These are phyloP conservation scores for Exidia glandulosa DNA, from an alignment of 768 basidiomycete genomes.

Conservation along the genomic window DNA sequence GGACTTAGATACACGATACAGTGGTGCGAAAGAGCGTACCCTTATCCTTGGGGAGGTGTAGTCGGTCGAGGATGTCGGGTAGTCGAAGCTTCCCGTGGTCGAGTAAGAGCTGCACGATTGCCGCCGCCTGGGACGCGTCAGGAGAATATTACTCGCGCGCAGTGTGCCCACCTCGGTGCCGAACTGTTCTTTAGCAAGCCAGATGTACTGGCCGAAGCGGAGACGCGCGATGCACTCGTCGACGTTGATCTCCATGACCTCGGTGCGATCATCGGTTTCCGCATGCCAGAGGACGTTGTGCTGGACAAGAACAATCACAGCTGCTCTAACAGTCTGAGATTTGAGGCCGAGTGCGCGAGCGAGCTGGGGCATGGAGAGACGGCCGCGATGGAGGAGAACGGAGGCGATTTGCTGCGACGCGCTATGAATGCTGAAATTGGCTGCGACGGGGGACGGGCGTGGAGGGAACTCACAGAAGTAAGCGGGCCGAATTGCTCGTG, in stretches of 20 bases:
- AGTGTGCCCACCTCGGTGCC: slow-evolving; percentile 50
- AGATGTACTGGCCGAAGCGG: slow-evolving; percentile 75
- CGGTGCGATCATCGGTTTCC: slow-evolving; percentile 55
- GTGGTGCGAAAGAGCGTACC: slow-evolving; percentile 25
- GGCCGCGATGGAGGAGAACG: slow-evolving; percentile 68
- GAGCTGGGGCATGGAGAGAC: slow-evolving; percentile 60
- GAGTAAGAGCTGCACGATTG: slow-evolving; percentile 64
- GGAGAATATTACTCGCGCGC: not conserved
- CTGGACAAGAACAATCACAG: slow-evolving; percentile 75
- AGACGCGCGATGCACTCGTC: slow-evolving; percentile 74
- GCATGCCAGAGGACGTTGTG: slow-evolving; percentile 89
- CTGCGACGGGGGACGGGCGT: not conserved
- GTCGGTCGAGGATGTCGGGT: slow-evolving; percentile 42
- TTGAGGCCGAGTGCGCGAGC: slow-evolving; percentile 59
- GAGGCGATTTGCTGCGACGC: slow-evolving; percentile 54
- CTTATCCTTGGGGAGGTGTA: slow-evolving; percentile 45
- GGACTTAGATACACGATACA: slow-evolving; percentile 3
- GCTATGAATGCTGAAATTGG: not conserved
- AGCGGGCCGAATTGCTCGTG: slow-evolving; percentile 55
- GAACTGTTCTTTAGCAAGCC: slow-evolving; percentile 57
- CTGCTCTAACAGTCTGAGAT: slow-evolving; percentile 54
- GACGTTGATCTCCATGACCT: slow-evolving; percentile 70
- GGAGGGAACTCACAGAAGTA: slow-evolving; percentile 40
- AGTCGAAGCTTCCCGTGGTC: slow-evolving; percentile 80
- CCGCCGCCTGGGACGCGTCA: slow-evolving; percentile 45